phyloP scores from a whole-genome alignment of 1,284 basidiomycete genomes.

The Amylostereum chailletii region DNA sequence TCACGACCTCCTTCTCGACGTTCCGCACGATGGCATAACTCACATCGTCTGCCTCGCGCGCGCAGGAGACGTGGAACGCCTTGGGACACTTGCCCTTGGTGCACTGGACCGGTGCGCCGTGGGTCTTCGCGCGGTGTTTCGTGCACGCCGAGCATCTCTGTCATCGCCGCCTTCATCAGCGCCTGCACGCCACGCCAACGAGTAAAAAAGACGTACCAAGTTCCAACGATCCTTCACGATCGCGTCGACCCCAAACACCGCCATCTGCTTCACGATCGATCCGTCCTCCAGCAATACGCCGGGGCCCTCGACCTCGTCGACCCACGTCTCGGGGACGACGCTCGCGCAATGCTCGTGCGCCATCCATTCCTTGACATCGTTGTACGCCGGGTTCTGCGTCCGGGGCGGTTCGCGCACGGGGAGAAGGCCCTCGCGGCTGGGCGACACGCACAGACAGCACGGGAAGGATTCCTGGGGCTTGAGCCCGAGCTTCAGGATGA shows the following conservation, averaged over 20 bases:
- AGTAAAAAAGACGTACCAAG: constrained; percentile 38
- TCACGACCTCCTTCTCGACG: constrained; percentile 70
- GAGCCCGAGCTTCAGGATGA: constrained; percentile 56
- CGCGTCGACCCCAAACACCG: constrained; percentile 74
- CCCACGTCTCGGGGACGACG: constrained; percentile 80
- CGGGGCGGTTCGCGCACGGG: constrained; percentile 62
- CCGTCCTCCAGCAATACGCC: constrained; percentile 21
- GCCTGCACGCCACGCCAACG: constrained; percentile 5
- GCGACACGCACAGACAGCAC: constrained; percentile 77
- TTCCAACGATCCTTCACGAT: constrained; percentile 89
- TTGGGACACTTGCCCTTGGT: constrained; percentile 89
- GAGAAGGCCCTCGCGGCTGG: constrained; percentile 46
- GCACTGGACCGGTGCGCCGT: constrained; percentile 91
- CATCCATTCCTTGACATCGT: constrained; percentile 43
- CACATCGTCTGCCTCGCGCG: constrained; percentile 49
- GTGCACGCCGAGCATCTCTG: constrained; percentile 87
- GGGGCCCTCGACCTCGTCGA: constrained; percentile 51
- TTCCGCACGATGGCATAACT: constrained; percentile 56
- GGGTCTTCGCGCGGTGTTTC: constrained; percentile 54
- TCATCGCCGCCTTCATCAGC: background rate
- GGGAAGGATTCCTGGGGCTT: constrained; percentile 55
- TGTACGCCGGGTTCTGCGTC: constrained; percentile 21
- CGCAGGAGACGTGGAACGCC: constrained; percentile 92
- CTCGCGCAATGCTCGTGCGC: constrained; percentile 74
- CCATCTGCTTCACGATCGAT: constrained; percentile 34